A percentile compares a stretch with the other conserved stretches of the same genome.
These are phyloP conservation scores for Medicago lupulina DNA, from an alignment of 306 rosid species.

Conservation along the genomic window DNA sequence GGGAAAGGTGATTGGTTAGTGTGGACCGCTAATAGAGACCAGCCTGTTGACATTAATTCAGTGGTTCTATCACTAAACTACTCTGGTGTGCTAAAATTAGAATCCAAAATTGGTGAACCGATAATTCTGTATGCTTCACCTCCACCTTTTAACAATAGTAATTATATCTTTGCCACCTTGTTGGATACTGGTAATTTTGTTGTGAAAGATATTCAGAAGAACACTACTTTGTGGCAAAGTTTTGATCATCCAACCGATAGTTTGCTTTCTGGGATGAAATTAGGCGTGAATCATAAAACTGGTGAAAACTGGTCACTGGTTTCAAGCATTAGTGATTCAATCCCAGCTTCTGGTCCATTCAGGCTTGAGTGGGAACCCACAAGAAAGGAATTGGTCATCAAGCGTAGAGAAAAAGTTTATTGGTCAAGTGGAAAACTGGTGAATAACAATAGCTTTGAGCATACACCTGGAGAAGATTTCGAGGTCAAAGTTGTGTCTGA, in stretches of 20 bases:
- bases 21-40: constrained; percentile 19
- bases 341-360: constrained; percentile 26
- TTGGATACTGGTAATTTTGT: constrained; percentile 44
- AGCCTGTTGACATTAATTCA: not conserved
- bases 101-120: constrained; percentile 5
- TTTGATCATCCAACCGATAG: constrained; percentile 35
- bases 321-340: not conserved
- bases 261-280: constrained; percentile 41
- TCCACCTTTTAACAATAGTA: not conserved
- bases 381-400: constrained; percentile 4
- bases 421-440: constrained; percentile 20
- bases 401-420: not conserved
- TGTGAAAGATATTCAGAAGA: constrained; percentile 31
- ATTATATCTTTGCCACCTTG: constrained; percentile 11
- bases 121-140: constrained; percentile 16
- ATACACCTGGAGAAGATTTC: not conserved
- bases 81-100: constrained; percentile 27
- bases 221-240: constrained; percentile 35
- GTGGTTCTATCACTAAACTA: not conserved
- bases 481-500: not conserved
- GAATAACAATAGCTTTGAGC: not conserved
- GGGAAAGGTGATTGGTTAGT: not conserved
- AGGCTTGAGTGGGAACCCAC: constrained; percentile 45
- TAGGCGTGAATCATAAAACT: constrained; percentile 40
- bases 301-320: constrained; percentile 27